Evolutionary conservation across 257 asterid genomes (phyloP).

Genomic region (Anisodus acutangulus): DNA sequence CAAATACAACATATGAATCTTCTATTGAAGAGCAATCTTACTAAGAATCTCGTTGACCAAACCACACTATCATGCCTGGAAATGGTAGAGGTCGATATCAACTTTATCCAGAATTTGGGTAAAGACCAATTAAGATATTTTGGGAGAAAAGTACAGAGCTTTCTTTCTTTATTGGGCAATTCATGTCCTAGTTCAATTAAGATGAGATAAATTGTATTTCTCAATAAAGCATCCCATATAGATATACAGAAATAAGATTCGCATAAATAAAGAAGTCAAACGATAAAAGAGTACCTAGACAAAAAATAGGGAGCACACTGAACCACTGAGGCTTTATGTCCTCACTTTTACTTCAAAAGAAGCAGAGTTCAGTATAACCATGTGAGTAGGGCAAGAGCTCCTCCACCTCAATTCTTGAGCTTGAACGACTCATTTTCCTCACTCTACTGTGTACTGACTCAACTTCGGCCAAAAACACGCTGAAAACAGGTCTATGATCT

Average conservation of each 20-base stretch:
- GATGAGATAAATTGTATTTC: not conserved
- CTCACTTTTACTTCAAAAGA: slow-evolving; percentile 54
- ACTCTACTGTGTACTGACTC: slow-evolving; percentile 27
- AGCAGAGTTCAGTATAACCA: slow-evolving; percentile 93
- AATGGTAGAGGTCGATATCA: not conserved
- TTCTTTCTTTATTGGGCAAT: slow-evolving; percentile 2
- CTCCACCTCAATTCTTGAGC: slow-evolving; percentile 42
- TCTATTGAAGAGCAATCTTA: slow-evolving; percentile 24
- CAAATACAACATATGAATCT: not conserved
- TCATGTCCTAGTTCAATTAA: not conserved
- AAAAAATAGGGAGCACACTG: slow-evolving; percentile 37
- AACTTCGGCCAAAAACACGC: slow-evolving; percentile 34
- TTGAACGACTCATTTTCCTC: slow-evolving; percentile 34
- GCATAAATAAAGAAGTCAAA: slow-evolving; percentile 8
- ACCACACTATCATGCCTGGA: not conserved
- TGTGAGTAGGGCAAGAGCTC: slow-evolving; percentile 34
- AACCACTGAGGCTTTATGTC: slow-evolving; percentile 5
- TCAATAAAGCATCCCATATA: slow-evolving; percentile 13
- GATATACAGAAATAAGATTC: not conserved
- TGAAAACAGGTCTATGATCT: slow-evolving; percentile 38
- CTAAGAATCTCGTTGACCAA: not conserved
- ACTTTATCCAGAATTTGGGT: not conserved
- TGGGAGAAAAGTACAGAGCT: not conserved
- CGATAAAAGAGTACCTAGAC: slow-evolving; percentile 21
- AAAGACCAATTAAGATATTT: not conserved